phyloP scores from a whole-genome alignment of 306 rosid genomes.

The Cucurbita argyrosperma region DNA sequence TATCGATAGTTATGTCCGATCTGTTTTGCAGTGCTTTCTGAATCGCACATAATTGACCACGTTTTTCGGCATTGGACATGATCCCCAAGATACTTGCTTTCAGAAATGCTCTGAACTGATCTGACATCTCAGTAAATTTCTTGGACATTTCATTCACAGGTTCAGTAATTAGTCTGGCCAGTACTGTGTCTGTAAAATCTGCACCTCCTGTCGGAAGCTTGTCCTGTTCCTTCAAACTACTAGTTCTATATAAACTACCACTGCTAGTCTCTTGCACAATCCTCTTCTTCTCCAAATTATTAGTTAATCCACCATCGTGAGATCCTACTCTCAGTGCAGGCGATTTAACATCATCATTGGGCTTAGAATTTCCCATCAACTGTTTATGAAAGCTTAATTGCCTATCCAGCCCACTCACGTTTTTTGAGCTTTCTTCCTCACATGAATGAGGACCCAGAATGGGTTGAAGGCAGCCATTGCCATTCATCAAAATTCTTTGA shows the following conservation, averaged over 20 bases:
- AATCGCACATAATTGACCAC: slow-evolving; percentile 33
- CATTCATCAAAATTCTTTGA: slow-evolving; percentile 39
- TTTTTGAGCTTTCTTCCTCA: slow-evolving; percentile 70
- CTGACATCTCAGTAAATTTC: slow-evolving; percentile 65
- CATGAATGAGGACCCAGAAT: slow-evolving; percentile 42
- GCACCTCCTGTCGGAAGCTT: slow-evolving; percentile 35
- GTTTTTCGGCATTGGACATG: slow-evolving; percentile 58
- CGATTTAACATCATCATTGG: slow-evolving; percentile 64
- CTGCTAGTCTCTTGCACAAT: slow-evolving; percentile 47
- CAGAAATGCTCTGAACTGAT: slow-evolving; percentile 30
- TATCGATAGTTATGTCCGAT: slow-evolving; percentile 63
- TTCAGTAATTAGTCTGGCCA: slow-evolving; percentile 58
- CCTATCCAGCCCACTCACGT: slow-evolving; percentile 55
- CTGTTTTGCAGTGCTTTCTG: slow-evolving; percentile 62
- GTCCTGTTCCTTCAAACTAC: slow-evolving; percentile 63
- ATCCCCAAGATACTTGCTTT: slow-evolving; percentile 59
- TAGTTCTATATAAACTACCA: slow-evolving; percentile 57
- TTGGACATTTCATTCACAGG: slow-evolving; percentile 58
- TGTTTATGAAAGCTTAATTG: slow-evolving; percentile 85
- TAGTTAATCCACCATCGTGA: slow-evolving; percentile 69
- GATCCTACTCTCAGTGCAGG: slow-evolving; percentile 82
- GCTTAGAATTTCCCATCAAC: slow-evolving; percentile 60
- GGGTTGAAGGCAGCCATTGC: slow-evolving; percentile 47
- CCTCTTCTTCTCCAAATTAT: slow-evolving; percentile 62
- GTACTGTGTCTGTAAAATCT: slow-evolving; percentile 56